Percentiles rank a stretch among this genome's conserved stretches.
phyloP scores from a whole-genome alignment of 257 asterid species.

The Thymus mandschuricus region DNA sequence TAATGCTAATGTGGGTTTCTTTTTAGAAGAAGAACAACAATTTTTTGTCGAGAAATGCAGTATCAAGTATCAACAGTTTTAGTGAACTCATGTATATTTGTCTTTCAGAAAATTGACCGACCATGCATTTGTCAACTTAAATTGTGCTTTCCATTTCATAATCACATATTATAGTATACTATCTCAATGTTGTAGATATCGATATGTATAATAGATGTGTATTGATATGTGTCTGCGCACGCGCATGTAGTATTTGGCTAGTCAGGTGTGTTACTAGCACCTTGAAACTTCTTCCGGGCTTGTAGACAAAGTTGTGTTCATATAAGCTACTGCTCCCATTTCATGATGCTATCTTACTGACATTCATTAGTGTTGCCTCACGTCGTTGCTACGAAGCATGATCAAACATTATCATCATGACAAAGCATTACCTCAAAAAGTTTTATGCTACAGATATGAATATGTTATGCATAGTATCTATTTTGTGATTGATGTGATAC shows the following conservation, averaged over 20 bases:
- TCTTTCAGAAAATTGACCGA: background rate
- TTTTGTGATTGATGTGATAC: slow-evolving; percentile 1
- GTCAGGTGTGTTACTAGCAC: background rate
- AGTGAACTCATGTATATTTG: background rate
- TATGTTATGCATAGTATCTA: background rate
- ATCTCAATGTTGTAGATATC: background rate
- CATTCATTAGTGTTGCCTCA: background rate
- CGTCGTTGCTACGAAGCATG: background rate
- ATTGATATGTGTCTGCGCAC: too few species aligned
- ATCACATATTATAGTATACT: background rate
- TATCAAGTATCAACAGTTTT: background rate
- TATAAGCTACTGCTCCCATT: background rate
- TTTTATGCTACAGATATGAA: slow-evolving; percentile 10
- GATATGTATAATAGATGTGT: too few species aligned
- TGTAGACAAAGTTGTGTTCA: too few species aligned
- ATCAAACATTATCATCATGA: background rate
- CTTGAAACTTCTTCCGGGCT: background rate
- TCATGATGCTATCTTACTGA: background rate
- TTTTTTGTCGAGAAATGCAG: too few species aligned
- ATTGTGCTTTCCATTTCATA: background rate
- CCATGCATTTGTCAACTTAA: background rate
- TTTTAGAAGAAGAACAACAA: background rate
- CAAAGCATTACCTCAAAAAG: background rate
- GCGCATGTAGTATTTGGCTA: too few species aligned
- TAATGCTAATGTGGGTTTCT: background rate